phyloP scores from a whole-genome alignment of 306 rosid species.

The Dryas octopetala region DNA sequence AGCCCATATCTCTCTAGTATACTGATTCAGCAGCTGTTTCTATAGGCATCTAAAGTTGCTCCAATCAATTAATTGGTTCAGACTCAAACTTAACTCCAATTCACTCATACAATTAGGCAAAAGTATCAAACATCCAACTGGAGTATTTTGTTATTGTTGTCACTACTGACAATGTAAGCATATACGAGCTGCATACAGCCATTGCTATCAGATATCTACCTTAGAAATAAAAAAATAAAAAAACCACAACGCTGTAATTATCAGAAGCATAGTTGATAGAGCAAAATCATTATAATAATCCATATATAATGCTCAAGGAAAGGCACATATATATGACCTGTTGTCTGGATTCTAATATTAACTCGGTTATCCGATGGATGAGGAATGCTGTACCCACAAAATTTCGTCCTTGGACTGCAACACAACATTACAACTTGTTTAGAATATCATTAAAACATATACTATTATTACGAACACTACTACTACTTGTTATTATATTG shows the following conservation, averaged over 20 bases:
- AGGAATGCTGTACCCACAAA: constrained; percentile 85
- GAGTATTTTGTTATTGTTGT: neutral
- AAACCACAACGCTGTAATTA: neutral
- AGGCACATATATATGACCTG: constrained; percentile 43
- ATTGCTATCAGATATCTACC: neutral
- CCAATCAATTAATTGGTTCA: neutral
- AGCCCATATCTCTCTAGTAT: neutral
- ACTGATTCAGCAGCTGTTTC: neutral
- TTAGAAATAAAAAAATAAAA: neutral
- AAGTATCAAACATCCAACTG: neutral
- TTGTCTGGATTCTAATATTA: constrained; percentile 77
- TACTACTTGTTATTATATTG: neutral
- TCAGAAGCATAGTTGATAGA: neutral
- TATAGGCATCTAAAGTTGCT: neutral
- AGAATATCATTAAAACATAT: constrained; percentile 11
- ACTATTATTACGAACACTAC: neutral
- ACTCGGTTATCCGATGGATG: constrained; percentile 86
- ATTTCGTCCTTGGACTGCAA: constrained; percentile 71
- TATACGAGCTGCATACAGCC: neutral
- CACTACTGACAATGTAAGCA: neutral
- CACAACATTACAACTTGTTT: constrained; percentile 16
- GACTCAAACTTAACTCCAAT: constrained; percentile 4
- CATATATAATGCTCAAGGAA: neutral
- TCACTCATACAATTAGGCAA: neutral
- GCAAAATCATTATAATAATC: constrained; percentile 1